Base-by-base conservation (phyloP, 2,329 filamentous ascomycete species). In the Colletotrichum chlorophyti region DNA sequence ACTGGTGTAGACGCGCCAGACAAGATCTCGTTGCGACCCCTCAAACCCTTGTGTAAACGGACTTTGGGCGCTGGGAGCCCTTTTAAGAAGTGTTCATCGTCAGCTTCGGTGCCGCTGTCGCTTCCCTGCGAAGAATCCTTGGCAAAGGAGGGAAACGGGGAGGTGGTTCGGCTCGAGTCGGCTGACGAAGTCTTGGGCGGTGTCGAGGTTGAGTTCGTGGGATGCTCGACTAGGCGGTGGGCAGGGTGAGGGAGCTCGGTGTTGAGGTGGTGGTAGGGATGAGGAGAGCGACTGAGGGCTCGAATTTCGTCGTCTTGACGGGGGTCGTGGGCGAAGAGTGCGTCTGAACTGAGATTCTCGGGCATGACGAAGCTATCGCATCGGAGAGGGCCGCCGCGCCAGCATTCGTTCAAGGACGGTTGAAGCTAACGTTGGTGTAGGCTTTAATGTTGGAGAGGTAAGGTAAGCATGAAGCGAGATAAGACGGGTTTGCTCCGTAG, bases 81-180 rank as follows among this genome's bases (percentile, higher is more conserved):
- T 71, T 90, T 95, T 54, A 97, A 79, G 65, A 94, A 88, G 63
- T 93, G 90, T 72, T 98, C 94, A 76, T 98, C 94, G 68, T 97
- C 94, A 34, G 94, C 94, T 71, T 98, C 94, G 15, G 93, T 96
- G 21, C 94, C 94, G 71, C 93, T 97, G 65, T 97, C 93, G 72
- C 91, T 97, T 10, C 84, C 85, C 2, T 86, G 82, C 1, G 82
- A 80, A 5, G 84, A 85, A 48, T 84, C 81, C 63, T 79, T 81
- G 57, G 76, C 72, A 62, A 78, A 74, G 40, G 67, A 61, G 7
- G 71, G 67, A 31, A 68, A 65, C 4, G 66, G 59, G 23, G 65
- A 64, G 10, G 53, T 59, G 6, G 64, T 59, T 24, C 63, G 55
- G 45, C 48, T 61, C 61, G 55, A 67, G 64, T 59, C 64, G 43